Percentiles rank a stretch among this genome's conserved stretches.
Conservation (phyloP, 1,139 yeast species). For the Yamadazyma friedrichii region DNA sequence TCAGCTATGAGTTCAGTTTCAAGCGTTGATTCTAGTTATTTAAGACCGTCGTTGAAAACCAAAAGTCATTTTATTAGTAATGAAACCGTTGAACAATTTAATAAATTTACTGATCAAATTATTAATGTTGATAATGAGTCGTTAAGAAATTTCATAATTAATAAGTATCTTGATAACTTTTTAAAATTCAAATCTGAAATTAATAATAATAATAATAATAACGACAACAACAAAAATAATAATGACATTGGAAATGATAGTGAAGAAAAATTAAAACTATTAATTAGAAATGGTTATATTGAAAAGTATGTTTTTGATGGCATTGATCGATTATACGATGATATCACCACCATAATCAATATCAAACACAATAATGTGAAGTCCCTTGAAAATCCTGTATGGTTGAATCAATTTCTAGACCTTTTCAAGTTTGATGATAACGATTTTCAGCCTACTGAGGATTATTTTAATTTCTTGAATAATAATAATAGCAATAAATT, state of each 20-base stretch:
- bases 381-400: constrained; percentile 7
- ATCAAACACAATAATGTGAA: neutral
- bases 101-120: neutral
- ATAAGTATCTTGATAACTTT: neutral
- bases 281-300: neutral
- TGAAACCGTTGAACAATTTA: neutral
- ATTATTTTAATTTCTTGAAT: neutral
- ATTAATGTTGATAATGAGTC: neutral
- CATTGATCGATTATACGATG: neutral
- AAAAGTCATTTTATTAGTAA: neutral
- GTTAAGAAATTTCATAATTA: neutral
- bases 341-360: neutral
- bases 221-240: neutral
- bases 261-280: neutral
- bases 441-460: constrained; percentile 1
- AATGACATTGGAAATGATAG: too few species aligned
- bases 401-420: constrained; percentile 9
- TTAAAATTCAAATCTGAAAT: neutral
- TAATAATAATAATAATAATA: neutral
- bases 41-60: neutral
- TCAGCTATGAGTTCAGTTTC: constrained; percentile 1
- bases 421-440: constrained; percentile 15
- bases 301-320: constrained; percentile 3
- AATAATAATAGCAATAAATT: neutral
- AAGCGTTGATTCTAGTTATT: neutral